A percentile compares a stretch with the other conserved stretches of the same genome.
phyloP scores from a whole-genome alignment of 192 early-diverging fungal species.

The Entomortierella beljakovae region DNA sequence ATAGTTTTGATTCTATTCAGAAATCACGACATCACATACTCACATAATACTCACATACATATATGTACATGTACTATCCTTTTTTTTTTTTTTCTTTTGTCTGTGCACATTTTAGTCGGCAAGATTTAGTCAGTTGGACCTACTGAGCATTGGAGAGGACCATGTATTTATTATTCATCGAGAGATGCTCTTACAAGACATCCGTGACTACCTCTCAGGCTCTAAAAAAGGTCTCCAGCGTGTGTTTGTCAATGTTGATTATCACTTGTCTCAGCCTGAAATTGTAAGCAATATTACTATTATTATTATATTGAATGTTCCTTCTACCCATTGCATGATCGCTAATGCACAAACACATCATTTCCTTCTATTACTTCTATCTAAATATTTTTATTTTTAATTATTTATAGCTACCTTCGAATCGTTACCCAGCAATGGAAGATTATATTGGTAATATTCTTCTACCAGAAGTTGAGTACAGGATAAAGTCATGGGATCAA shows the following conservation, averaged over 20 bases:
- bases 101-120: constrained; percentile 18
- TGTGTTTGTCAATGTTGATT: constrained; percentile 53
- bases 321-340: not conserved
- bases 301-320: not conserved
- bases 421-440: constrained; percentile 30
- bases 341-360: not conserved
- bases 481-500: constrained; percentile 46
- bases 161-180: constrained; percentile 51
- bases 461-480: constrained; percentile 18
- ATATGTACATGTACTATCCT: too few relatives aligned
- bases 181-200: constrained; percentile 30
- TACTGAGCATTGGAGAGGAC: constrained; percentile 43
- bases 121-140: constrained; percentile 37
- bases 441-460: constrained; percentile 23
- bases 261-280: constrained; percentile 40
- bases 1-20: too few relatives aligned
- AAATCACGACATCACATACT: too few relatives aligned
- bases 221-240: constrained; percentile 24
- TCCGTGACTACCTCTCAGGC: constrained; percentile 34
- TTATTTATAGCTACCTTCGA: constrained; percentile 30
- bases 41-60: too few relatives aligned
- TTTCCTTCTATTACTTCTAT: not conserved
- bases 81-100: not conserved
- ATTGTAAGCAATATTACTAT: constrained; percentile 18
- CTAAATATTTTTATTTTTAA: not conserved